Conservation (phyloP, 345 rosid species). For the Gossypioides kirkii region DNA sequence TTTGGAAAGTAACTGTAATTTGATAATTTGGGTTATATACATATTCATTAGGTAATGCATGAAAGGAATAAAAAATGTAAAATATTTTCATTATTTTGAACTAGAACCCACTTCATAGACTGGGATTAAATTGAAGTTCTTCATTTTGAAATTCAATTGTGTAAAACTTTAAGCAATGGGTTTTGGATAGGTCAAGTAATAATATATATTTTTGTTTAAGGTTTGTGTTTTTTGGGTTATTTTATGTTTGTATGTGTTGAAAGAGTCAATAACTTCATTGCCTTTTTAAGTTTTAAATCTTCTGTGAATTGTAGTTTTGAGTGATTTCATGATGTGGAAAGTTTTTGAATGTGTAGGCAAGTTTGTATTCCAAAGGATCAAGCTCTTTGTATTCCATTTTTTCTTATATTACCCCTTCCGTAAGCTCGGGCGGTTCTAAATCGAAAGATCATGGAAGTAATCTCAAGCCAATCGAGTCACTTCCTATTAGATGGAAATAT, state of each 20-base stretch:
- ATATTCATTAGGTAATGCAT: neutral
- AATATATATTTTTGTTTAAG: neutral
- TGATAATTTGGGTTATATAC: neutral
- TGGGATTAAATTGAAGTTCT: neutral
- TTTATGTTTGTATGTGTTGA: neutral
- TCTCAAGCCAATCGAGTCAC: slow-evolving; percentile 33
- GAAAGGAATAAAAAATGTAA: neutral
- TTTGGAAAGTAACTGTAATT: neutral
- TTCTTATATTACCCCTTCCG: slow-evolving; percentile 32
- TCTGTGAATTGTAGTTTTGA: neutral
- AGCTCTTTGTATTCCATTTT: slow-evolving; percentile 46
- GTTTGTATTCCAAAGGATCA: slow-evolving; percentile 35
- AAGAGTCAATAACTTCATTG: neutral
- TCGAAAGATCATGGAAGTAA: slow-evolving; percentile 34
- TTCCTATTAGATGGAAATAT: slow-evolving; percentile 37
- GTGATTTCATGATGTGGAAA: slow-evolving; percentile 14
- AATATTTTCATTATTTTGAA: neutral
- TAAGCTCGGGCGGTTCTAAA: slow-evolving; percentile 32
- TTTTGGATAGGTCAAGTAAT: neutral
- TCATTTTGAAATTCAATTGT: neutral
- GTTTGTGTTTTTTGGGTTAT: neutral
- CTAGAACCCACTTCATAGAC: neutral
- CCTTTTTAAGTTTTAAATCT: neutral
- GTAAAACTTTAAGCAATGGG: neutral
- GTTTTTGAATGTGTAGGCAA: slow-evolving; percentile 56